Percentiles rank a stretch among this genome's conserved stretches.
Conservation (phyloP, 2,329 filamentous ascomycete genomes). For the Colletotrichum sp. region DNA sequence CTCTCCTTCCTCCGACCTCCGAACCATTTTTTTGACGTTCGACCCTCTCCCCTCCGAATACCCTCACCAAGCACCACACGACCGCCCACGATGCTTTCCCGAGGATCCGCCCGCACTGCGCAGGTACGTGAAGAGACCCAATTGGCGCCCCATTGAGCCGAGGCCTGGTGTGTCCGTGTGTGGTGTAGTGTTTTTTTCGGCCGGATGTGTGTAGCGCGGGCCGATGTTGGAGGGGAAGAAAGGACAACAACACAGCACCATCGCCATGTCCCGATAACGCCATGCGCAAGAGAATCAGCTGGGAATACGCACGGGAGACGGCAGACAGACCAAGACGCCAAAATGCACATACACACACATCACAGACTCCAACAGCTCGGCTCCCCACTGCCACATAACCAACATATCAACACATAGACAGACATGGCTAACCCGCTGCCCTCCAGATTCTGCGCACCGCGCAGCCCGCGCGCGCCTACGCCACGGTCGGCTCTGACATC, state of each 20-base stretch:
- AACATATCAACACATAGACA: conserved; percentile 27
- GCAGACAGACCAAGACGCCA: not conserved
- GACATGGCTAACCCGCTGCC: not conserved
- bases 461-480: conserved; percentile 65
- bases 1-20: not conserved
- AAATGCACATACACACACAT: conserved; percentile 35
- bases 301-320: not conserved
- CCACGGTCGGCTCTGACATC: conserved; percentile 90
- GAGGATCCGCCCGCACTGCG: conserved; percentile 60
- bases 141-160: conserved; percentile 3
- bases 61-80: conserved; percentile 15
- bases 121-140: conserved; percentile 52
- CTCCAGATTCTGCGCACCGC: conserved; percentile 54
- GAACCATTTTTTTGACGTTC: not conserved
- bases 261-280: not conserved
- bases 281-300: not conserved
- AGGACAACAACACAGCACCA: not conserved
- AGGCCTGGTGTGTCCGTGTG: not conserved
- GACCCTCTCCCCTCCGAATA: conserved; percentile 7
- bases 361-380: conserved; percentile 52
- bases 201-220: not conserved
- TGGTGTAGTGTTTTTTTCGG: not conserved
- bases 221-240: not conserved
- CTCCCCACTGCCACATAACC: not conserved
- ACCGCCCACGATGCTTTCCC: conserved; percentile 59